phyloP scores from a whole-genome alignment of 768 basidiomycete genomes.

The Clitopilus passeckerianus region DNA sequence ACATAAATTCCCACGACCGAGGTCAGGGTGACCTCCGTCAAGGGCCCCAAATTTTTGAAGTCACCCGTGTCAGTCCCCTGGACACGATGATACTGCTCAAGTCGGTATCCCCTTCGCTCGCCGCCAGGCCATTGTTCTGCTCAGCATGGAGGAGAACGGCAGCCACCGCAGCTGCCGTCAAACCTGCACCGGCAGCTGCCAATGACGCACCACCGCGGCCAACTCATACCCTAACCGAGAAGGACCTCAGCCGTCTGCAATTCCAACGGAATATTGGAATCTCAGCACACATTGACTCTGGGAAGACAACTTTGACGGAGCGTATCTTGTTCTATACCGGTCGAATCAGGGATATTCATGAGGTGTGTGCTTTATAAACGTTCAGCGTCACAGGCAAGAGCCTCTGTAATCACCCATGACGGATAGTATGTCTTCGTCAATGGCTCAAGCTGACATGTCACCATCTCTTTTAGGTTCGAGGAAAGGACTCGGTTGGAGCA shows the following conservation, averaged over 20 bases:
- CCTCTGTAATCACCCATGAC: too few relatives aligned
- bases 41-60: not conserved
- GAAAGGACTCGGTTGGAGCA: slow-evolving; percentile 92
- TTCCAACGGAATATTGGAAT: slow-evolving; percentile 95
- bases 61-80: not conserved
- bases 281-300: slow-evolving; percentile 92
- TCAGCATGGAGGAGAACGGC: slow-evolving; percentile 28
- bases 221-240: slow-evolving; percentile 48
- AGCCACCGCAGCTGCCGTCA: slow-evolving; percentile 39
- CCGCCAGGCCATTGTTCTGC: slow-evolving; percentile 6
- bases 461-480: slow-evolving; percentile 63
- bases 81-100: slow-evolving; percentile 15
- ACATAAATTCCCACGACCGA: not conserved
- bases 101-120: slow-evolving; percentile 11
- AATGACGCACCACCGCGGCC: slow-evolving; percentile 18
- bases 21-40: not conserved
- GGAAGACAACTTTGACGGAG: slow-evolving; percentile 97
- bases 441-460: slow-evolving; percentile 3
- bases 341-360: slow-evolving; percentile 92
- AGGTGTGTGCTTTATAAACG: slow-evolving; percentile 47
- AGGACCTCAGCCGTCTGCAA: slow-evolving; percentile 60
- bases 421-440: slow-evolving; percentile 1
- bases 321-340: slow-evolving; percentile 96
- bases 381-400: not conserved
- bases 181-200: slow-evolving; percentile 20